phyloP scores from a whole-genome alignment of 75 land plant species.

The Gnetum montanum region DNA sequence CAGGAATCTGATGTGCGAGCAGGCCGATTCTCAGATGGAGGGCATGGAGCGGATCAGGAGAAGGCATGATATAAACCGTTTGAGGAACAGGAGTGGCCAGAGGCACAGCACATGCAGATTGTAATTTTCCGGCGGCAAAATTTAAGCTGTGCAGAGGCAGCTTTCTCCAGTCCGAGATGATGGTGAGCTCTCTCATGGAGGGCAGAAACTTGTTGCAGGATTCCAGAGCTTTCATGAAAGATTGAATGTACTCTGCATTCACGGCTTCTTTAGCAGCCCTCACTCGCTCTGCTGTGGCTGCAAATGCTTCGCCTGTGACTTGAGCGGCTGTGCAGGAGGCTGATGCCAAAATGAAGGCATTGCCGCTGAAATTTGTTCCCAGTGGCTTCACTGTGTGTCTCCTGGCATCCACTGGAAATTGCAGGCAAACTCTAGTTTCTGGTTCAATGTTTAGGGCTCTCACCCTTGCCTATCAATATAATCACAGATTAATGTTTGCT shows the following conservation, averaged over 20 bases:
- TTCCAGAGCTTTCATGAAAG: slow-evolving; percentile 7
- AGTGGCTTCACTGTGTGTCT: not conserved
- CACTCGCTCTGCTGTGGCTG: not conserved
- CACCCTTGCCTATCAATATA: slow-evolving; percentile 2
- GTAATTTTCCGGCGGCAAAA: slow-evolving; percentile 32
- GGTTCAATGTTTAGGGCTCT: not conserved
- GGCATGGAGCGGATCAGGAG: not conserved
- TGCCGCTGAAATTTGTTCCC: slow-evolving; percentile 4
- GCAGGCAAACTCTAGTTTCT: not conserved
- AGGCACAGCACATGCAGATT: slow-evolving; percentile 40
- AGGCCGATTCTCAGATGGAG: not conserved
- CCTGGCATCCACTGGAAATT: slow-evolving; percentile 9
- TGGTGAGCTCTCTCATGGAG: slow-evolving; percentile 15
- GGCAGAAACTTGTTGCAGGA: slow-evolving; percentile 14
- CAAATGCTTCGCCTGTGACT: not conserved
- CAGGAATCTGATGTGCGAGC: not conserved
- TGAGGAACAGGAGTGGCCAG: slow-evolving; percentile 32
- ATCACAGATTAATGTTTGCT: not conserved
- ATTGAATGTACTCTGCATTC: slow-evolving; percentile 1
- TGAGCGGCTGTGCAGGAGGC: not conserved
- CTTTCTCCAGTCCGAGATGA: slow-evolving; percentile 19
- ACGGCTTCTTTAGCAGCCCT: not conserved
- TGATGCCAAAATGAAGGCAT: slow-evolving; percentile 4
- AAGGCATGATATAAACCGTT: slow-evolving; percentile 39
- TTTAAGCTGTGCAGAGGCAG: slow-evolving; percentile 43